Evolutionary conservation across 768 basidiomycete genomes (phyloP), one percentile per base, ranked within the genome.

Genomic region (Trametes coccinea): DNA sequence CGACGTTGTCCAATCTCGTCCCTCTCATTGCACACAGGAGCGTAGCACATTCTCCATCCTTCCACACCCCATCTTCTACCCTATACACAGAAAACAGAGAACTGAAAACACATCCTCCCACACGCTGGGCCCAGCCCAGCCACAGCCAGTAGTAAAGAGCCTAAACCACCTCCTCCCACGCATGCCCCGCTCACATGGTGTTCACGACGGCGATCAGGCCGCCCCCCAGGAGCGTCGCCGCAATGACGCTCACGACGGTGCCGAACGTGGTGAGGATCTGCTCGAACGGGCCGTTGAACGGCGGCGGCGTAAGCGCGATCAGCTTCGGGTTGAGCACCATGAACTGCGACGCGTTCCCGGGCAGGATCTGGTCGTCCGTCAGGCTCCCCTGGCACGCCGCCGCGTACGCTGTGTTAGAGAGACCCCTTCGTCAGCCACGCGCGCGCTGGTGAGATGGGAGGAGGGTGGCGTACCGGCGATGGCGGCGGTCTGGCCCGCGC

Each of bases 201-300:
- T 79, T 83, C 72, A 90, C 70, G 43, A 90, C 71, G 27, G 77
- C 66, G 16, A 90, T 63, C 3, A 77, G 75, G 53, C 80, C 79
- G 14, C 76, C 54, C 3, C 84, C 84, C 11, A 90, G 71, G n/a
- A 85, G 5, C 2, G 70, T 74, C 5, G 78, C 82, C 6, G 76
- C 65, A 17, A 69, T 69, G 16, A 86, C 80, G 6, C 75, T 72
- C 31, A 87, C 59, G n/a, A 75, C 78, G 0, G 80, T 80, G 30
- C 72, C 80, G 2, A 71, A 76, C 0, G 73, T 60, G 52, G 78
- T 77, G 62, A 91, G 75, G n/a, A 75, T 70, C 9, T 77, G 73
- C 13, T 76, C 81, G 57, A 77, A 76, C 4, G 84, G 84, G 0
- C 89, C 89, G 65, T 88, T 80, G 89, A 88, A 90, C 0, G 73